These are phyloP conservation scores for Diplotaxis tenuifolia DNA, from an alignment of 345 rosid species.

Conservation along the genomic window DNA sequence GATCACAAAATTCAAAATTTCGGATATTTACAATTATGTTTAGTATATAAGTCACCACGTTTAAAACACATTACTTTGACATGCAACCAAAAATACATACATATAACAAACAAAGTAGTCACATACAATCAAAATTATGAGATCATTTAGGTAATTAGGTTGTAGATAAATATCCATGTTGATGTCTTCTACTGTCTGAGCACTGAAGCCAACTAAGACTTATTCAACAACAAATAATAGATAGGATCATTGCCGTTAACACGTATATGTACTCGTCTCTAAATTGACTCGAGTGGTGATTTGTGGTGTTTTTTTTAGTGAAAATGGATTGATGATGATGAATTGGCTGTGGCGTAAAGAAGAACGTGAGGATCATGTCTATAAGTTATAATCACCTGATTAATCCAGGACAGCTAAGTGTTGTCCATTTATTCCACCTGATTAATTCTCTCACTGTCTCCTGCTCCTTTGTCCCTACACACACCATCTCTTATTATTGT, in stretches of 20 bases:
- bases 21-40: neutral
- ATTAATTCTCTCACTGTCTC: slow-evolving; percentile 26
- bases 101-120: neutral
- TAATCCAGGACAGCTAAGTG: slow-evolving; percentile 38
- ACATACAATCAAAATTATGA: neutral
- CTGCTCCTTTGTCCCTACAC: slow-evolving; percentile 29
- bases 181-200: neutral
- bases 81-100: neutral
- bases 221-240: neutral
- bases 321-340: slow-evolving; percentile 7
- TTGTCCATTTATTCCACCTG: slow-evolving; percentile 22
- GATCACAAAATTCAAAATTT: slow-evolving; percentile 3
- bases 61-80: neutral
- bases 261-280: neutral
- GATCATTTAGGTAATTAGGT: neutral
- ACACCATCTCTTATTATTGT: slow-evolving; percentile 17
- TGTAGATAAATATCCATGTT: neutral
- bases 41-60: neutral
- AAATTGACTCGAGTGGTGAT: neutral
- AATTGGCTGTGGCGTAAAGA: slow-evolving; percentile 12
- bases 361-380: slow-evolving; percentile 35
- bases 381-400: slow-evolving; percentile 31
- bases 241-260: neutral
- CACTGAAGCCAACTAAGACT: neutral
- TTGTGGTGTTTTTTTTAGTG: neutral